Conservation (phyloP, 805 yeast species). For the Ogataea saltuana region DNA sequence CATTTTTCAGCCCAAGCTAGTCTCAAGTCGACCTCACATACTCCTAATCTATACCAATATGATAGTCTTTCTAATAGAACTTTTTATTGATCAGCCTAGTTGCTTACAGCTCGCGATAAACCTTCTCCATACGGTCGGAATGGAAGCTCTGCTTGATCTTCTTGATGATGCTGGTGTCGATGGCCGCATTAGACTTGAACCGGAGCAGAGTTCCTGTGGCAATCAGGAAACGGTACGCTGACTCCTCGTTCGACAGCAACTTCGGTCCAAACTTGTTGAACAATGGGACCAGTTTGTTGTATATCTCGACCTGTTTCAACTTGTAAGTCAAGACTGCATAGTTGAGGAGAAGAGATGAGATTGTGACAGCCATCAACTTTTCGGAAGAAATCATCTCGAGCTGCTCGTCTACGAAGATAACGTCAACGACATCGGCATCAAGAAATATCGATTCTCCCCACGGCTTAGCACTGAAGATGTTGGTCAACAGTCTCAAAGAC, state of each 20-base stretch:
- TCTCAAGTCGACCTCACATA: not conserved
- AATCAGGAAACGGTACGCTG: conserved; percentile 63
- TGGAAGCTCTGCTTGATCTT: conserved; percentile 12
- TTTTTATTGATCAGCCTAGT: not conserved
- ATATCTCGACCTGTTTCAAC: conserved; percentile 32
- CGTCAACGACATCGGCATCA: conserved; percentile 42
- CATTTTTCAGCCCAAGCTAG: not conserved
- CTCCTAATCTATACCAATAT: not conserved
- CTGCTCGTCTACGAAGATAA: conserved; percentile 35
- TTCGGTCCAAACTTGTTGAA: conserved; percentile 19
- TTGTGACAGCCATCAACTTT: conserved; percentile 39
- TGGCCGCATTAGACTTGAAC: conserved; percentile 7
- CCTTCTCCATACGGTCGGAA: conserved; percentile 22
- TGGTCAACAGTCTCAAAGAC: conserved; percentile 57
- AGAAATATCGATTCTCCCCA: conserved; percentile 51
- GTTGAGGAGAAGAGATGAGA: conserved; percentile 51
- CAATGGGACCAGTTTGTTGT: conserved; percentile 28
- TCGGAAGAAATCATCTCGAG: conserved; percentile 24
- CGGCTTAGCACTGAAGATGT: conserved; percentile 45
- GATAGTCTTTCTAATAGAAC: conserved; percentile 3
- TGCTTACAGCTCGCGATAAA: conserved; percentile 24
- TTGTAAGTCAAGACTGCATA: conserved; percentile 42
- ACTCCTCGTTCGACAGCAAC: conserved; percentile 50
- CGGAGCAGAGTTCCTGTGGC: conserved; percentile 61
- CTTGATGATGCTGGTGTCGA: conserved; percentile 13